Base-by-base conservation (phyloP, 2,329 filamentous ascomycete species). In the Nothopassalora personata region DNA sequence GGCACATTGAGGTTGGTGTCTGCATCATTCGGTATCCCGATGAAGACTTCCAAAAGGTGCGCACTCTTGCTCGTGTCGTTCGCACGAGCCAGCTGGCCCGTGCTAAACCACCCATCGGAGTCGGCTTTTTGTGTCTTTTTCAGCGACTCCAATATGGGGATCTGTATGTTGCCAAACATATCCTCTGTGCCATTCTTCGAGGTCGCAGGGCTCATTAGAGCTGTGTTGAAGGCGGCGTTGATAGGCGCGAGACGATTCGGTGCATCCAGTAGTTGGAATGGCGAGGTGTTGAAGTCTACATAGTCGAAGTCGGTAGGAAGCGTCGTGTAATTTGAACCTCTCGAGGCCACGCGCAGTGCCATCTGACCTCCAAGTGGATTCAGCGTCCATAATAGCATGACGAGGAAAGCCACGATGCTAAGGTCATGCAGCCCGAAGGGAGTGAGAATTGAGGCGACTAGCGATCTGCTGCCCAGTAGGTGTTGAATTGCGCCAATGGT, bases 131-230 rank as follows among this genome's bases (percentile, higher is more conserved):
- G 52, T 1, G 10, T 36, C 11, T 31, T 39, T 30, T 54, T 53
- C 31, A 64, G 55, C 18, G 43, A 30, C 43, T 64, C 62, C 10
- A 64, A 46, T 54, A 64, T 53, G 1, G 62, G 62, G n/a, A 62
- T 55, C 36, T 62, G 60, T 15, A 64, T 18, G 27, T 64, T 64
- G 10, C 60, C 60, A 51, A 54, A 64, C 2, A 62, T 34, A 47
- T 64, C 62, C 39, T 64, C 57, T 18, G 52, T 59, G 1, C 57
- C 57, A 36, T 58, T 62, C 53, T 62, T 64, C 5, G 58, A 54
- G 19, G 43, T 55, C 1, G 53, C 52, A 4, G 61, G 59, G 48
- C 59, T 60, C 27, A 61, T 43, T 4, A 59, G 43, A 13, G 60
- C 60, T 28, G 53, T 27, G 30, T 53, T 59, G 43, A 59, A 58